Evolutionary conservation across 805 yeast species (phyloP).

Genomic region (Metschnikowia shivogae): DNA sequence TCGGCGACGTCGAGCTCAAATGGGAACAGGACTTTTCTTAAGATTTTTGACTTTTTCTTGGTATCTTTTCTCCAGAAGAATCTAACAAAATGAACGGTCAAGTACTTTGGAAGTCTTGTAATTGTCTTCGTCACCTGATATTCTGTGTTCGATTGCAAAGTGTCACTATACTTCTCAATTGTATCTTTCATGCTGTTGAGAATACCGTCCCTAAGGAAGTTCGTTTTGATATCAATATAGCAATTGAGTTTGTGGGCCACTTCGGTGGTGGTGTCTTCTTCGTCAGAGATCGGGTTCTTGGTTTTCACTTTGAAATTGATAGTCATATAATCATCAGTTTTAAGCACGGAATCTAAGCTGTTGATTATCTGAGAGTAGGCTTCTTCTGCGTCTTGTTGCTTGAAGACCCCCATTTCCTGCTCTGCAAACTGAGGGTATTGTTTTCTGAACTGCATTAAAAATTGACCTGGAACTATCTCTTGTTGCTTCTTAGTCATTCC

Average conservation of each 20-base stretch:
- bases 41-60: slow-evolving; percentile 83
- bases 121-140: slow-evolving; percentile 61
- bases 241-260: slow-evolving; percentile 78
- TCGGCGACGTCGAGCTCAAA: slow-evolving; percentile 87
- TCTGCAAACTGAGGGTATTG: slow-evolving; percentile 89
- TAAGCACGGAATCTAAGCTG: slow-evolving; percentile 44
- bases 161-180: slow-evolving; percentile 72
- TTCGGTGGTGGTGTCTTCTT: slow-evolving; percentile 28
- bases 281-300: slow-evolving; percentile 52
- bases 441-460: slow-evolving; percentile 62
- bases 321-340: slow-evolving; percentile 56
- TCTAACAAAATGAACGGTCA: slow-evolving; percentile 89
- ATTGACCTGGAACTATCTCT: slow-evolving; percentile 61
- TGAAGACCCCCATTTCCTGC: slow-evolving; percentile 66
- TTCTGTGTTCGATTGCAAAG: slow-evolving; percentile 64
- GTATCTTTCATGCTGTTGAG: slow-evolving; percentile 68
- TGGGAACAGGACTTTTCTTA: slow-evolving; percentile 93
- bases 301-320: slow-evolving; percentile 61
- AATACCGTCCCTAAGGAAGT: slow-evolving; percentile 84
- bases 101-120: slow-evolving; percentile 76
- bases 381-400: slow-evolving; percentile 99
- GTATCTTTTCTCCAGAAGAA: slow-evolving; percentile 96
- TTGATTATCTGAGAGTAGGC: slow-evolving; percentile 76
- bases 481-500: slow-evolving; percentile 44
- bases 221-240: slow-evolving; percentile 81